Conservation (phyloP, 2,329 filamentous ascomycete genomes). For the Aspergillus nomiae region DNA sequence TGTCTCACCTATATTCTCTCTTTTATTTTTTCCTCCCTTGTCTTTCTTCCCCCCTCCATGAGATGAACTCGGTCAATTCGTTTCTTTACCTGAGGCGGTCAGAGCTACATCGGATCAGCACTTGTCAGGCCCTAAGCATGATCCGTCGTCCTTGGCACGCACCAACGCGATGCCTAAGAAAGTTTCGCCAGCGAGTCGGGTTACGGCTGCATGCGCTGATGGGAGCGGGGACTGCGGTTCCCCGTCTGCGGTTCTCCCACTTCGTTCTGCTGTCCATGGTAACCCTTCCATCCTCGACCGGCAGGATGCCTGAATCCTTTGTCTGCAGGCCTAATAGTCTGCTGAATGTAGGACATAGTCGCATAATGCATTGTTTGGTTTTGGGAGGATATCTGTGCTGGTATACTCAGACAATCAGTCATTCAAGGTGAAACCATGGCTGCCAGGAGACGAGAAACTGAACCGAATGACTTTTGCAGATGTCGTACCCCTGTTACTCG, state of each 20-base stretch:
- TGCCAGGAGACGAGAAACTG: too few relatives aligned
- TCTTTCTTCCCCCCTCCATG: neutral
- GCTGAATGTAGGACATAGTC: neutral
- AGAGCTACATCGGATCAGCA: neutral
- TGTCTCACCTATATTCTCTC: neutral
- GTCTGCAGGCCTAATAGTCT: neutral
- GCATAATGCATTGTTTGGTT: neutral
- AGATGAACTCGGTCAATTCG: neutral
- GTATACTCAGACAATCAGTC: too few relatives aligned
- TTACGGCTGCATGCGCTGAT: neutral
- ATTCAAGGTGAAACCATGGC: too few relatives aligned
- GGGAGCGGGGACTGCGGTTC: neutral
- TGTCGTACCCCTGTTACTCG: too few relatives aligned
- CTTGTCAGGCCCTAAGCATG: neutral
- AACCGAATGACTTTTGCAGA: too few relatives aligned
- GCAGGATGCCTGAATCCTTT: neutral
- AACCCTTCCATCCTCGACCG: neutral
- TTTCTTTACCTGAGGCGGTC: neutral
- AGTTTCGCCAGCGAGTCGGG: constrained; percentile 4
- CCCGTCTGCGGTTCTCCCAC: neutral
- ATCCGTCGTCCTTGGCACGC: constrained; percentile 1
- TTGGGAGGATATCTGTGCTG: too few relatives aligned
- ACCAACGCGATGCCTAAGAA: neutral
- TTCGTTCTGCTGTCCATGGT: neutral
- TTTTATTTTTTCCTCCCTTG: neutral